These are phyloP conservation scores for Cladosporium oxysporum DNA, from an alignment of 2,329 filamentous ascomycete species.

Conservation along the genomic window DNA sequence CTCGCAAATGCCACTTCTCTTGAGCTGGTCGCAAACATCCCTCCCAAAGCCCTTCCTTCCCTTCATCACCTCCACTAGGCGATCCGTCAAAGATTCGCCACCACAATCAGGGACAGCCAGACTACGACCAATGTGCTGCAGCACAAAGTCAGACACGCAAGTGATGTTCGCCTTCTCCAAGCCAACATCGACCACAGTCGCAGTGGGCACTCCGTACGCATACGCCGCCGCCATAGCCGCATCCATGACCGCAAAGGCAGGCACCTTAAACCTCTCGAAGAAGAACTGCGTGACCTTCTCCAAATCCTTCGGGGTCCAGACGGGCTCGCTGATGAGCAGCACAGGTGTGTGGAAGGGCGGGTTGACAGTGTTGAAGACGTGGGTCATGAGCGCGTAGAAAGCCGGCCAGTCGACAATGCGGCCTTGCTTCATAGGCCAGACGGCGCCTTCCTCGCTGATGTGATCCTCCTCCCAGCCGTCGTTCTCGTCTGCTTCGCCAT, in stretches of 20 bases:
- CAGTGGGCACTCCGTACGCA: conserved; percentile 78
- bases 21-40: conserved; percentile 67
- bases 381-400: conserved; percentile 89
- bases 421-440: conserved; percentile 82
- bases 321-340: conserved; percentile 83
- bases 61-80: conserved; percentile 66
- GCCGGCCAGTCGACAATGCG: conserved; percentile 87
- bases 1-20: conserved; percentile 64
- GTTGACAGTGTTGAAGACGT: conserved; percentile 86
- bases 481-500: conserved; percentile 55
- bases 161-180: conserved; percentile 91
- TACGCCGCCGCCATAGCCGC: conserved; percentile 78
- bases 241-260: conserved; percentile 87
- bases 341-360: conserved; percentile 94
- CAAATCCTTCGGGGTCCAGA: conserved; percentile 85
- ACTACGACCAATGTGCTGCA: conserved; percentile 68
- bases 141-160: conserved; percentile 78
- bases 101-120: conserved; percentile 68
- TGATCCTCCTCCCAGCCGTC: conserved; percentile 83
- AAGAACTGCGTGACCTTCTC: conserved; percentile 90
- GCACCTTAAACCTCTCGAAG: conserved; percentile 96
- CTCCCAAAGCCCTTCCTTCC: conserved; percentile 57
- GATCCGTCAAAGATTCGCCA: conserved; percentile 81
- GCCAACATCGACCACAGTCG: conserved; percentile 89
- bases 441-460: conserved; percentile 81